phyloP scores from a whole-genome alignment of 768 basidiomycete species.

The Lactarius deliciosus region DNA sequence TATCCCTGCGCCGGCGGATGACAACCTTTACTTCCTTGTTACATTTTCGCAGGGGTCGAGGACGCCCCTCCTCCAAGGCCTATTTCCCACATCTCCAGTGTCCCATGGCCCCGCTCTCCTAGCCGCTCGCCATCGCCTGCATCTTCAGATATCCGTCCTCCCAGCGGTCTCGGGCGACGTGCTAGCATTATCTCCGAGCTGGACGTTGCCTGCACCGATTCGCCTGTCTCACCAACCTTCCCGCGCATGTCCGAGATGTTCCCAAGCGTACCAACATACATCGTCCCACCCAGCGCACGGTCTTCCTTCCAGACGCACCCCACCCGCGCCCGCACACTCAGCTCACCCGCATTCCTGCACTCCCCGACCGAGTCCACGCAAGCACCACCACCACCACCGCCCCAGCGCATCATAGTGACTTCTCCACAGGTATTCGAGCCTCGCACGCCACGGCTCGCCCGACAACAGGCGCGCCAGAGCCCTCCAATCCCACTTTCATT shows the following conservation, averaged over 20 bases:
- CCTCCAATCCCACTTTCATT: conserved; percentile 24
- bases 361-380: neutral
- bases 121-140: conserved; percentile 29
- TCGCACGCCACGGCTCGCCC: conserved; percentile 5
- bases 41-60: neutral
- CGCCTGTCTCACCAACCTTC: conserved; percentile 1
- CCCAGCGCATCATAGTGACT: neutral
- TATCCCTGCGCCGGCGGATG: conserved; percentile 9
- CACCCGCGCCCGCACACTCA: conserved; percentile 19
- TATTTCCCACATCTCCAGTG: conserved; percentile 1
- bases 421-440: neutral
- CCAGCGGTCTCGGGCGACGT: conserved; percentile 30
- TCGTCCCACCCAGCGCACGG: neutral
- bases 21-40: conserved; percentile 8
- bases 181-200: conserved; percentile 27
- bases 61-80: conserved; percentile 1
- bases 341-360: conserved; percentile 19
- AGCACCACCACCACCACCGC: neutral
- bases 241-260: neutral
- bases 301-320: neutral
- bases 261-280: neutral
- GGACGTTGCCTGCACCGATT: neutral
- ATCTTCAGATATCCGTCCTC: conserved; percentile 30
- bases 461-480: conserved; percentile 15
- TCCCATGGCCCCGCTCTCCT: conserved; percentile 20